These are phyloP conservation scores for Clavulina sp. DNA, from an alignment of 768 basidiomycete species.

Conservation along the genomic window DNA sequence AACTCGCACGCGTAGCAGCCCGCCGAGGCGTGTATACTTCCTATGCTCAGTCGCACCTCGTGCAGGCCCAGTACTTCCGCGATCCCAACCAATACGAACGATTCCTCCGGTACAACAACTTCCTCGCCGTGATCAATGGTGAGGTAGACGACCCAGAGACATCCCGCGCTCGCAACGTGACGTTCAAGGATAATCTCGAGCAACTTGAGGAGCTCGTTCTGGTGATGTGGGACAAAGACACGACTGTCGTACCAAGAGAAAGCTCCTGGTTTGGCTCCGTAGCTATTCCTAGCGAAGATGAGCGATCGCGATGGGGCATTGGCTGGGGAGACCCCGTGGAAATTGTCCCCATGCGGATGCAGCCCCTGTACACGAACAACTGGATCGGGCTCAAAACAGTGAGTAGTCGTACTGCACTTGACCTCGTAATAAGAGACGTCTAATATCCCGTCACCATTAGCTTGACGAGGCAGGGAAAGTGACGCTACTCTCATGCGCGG, in stretches of 20 bases:
- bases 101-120: constrained; percentile 45
- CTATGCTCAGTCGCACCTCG: constrained; percentile 60
- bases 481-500: constrained; percentile 42
- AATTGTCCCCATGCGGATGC: constrained; percentile 52
- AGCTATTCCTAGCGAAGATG: constrained; percentile 24
- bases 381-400: constrained; percentile 53
- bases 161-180: constrained; percentile 36
- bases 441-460: constrained; percentile 7
- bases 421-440: not conserved
- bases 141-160: constrained; percentile 40
- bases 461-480: constrained; percentile 53
- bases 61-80: constrained; percentile 79
- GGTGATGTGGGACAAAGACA: constrained; percentile 52
- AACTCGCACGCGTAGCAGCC: constrained; percentile 41
- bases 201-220: constrained; percentile 52
- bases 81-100: constrained; percentile 41
- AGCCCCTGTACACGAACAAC: constrained; percentile 58
- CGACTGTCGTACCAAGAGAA: constrained; percentile 70
- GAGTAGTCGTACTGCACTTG: not conserved
- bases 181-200: constrained; percentile 42
- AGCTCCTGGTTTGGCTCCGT: constrained; percentile 76
- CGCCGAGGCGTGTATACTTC: constrained; percentile 47
- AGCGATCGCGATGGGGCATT: constrained; percentile 1
- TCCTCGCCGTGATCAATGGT: constrained; percentile 65
- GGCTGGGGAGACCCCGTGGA: constrained; percentile 12